phyloP scores from a whole-genome alignment of 208 protist species.

The Wallacemonas collosoma region DNA sequence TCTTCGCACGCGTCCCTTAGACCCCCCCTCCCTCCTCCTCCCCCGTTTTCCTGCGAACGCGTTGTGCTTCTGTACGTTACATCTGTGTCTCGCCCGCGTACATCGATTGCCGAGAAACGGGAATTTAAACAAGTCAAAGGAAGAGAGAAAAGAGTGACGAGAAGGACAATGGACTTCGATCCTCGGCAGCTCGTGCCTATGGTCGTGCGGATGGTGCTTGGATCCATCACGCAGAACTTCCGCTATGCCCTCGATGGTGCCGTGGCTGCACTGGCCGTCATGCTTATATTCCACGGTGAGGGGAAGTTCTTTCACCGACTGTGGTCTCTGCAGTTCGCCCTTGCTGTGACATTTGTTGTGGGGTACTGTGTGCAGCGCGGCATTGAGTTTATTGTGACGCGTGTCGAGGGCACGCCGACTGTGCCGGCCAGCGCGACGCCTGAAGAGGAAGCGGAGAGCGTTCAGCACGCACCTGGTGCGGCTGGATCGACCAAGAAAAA shows the following conservation, averaged over 20 bases:
- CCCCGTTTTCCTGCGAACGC: no score
- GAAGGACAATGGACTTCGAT: constrained; percentile 10
- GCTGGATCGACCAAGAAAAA: neutral
- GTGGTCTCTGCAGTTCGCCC: constrained; percentile 36
- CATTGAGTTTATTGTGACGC: constrained; percentile 17
- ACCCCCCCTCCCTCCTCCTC: no score
- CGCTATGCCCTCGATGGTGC: constrained; percentile 60
- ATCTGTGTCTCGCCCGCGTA: no score
- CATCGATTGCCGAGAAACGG: no score
- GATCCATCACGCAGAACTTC: constrained; percentile 46
- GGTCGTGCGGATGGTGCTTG: constrained; percentile 25
- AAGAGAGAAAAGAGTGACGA: no score
- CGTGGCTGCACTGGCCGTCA: constrained; percentile 45
- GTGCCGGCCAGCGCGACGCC: neutral
- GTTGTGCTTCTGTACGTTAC: no score
- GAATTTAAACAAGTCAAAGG: no score
- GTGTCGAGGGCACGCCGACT: constrained; percentile 15
- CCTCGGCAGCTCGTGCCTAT: constrained; percentile 19
- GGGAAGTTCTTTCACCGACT: constrained; percentile 42
- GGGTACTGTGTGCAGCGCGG: constrained; percentile 28
- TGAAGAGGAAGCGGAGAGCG: neutral
- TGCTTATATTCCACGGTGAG: constrained; percentile 49
- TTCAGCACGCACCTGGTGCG: neutral
- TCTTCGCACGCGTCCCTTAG: no score
- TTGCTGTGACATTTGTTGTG: constrained; percentile 23